Evolutionary conservation across 768 basidiomycete genomes (phyloP), one percentile per base, ranked within the genome.

Genomic region (Paxillus ammoniavirescens): DNA sequence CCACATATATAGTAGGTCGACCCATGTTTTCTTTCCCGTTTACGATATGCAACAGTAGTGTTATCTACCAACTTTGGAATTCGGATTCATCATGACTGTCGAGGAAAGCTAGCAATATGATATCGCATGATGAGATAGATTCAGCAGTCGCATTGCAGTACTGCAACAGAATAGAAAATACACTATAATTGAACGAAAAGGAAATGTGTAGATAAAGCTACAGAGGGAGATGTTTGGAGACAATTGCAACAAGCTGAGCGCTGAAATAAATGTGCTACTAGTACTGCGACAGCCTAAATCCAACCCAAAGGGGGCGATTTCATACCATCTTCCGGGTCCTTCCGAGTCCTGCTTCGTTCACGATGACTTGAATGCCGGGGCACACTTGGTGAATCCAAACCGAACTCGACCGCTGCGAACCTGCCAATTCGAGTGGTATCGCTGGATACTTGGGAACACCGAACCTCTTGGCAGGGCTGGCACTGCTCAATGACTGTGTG

Each of bases 401-500:
- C 44, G 9, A 61, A 57, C 33, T 42, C 50, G 14, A 49, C 54
- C 7, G 41, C 13, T 13, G 37, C 9, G 2, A 45, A 43, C 37
- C 46, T 59, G 17, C 26, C 28, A 21, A n/a, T 46, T 42, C 41
- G 47, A 44, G 40, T 14, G 31, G 17, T 23, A 23, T 49, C 37
- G 7, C 47, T 48, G 2, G 50, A 54, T 3, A 43, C 38, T 17
- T 35, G 52, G 42, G 58, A 53, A 35, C 51, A 46, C 35, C 54
- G 52, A 28, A 15, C 41, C 2, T 54, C 62, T 49, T 58, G 53
- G 7, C 36, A 47, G 15, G 66, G 67, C 53, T 81, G 82, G 6
- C 68, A 73, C 26, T 67, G 75, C 60, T 89, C 87, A 42, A 81
- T 73, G 47, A 87, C 73, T 2, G 85, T 82, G 54, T 80, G 82